Percentiles rank a stretch among this genome's conserved stretches.
Conservation (phyloP, 2,329 filamentous ascomycete genomes). For the Aspergillus sp. region DNA sequence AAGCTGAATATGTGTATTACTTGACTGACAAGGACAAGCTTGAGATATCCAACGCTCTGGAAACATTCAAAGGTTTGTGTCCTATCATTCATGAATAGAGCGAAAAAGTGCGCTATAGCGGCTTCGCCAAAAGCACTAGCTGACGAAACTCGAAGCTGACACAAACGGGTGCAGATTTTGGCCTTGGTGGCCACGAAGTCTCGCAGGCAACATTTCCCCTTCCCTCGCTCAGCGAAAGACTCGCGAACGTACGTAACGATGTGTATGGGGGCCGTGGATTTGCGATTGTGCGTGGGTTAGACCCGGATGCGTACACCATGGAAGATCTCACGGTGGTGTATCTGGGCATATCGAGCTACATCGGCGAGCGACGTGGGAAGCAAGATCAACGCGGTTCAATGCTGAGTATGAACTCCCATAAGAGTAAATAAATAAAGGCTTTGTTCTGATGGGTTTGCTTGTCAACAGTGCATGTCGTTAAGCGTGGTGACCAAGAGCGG, state of each 20-base stretch:
- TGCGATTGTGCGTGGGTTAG: conserved; percentile 11
- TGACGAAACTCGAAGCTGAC: background rate
- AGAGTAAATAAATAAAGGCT: background rate
- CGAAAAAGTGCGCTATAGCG: background rate
- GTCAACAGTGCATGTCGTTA: conserved; percentile 13
- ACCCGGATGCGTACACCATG: conserved; percentile 10
- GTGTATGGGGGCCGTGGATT: conserved; percentile 13
- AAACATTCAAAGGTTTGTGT: conserved; percentile 12
- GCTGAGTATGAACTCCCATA: conserved; percentile 5
- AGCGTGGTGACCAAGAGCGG: conserved; percentile 8
- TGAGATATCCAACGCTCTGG: conserved; percentile 8
- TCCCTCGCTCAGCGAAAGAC: conserved; percentile 3
- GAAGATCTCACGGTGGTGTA: conserved; percentile 15
- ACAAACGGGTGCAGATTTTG: conserved; percentile 4
- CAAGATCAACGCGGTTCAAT: conserved; percentile 14
- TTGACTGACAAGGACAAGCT: conserved; percentile 11
- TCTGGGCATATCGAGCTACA: conserved; percentile 13
- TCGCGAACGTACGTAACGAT: conserved; percentile 9
- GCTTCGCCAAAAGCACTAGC: background rate
- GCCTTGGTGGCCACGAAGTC: conserved; percentile 10
- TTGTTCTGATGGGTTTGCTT: background rate
- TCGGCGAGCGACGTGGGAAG: conserved; percentile 12
- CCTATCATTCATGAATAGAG: background rate
- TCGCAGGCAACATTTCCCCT: conserved; percentile 11
- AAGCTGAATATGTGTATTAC: conserved; percentile 13